Percentiles rank a stretch among this genome's conserved stretches.
Conservation (phyloP, 768 basidiomycete genomes). For the Chalciporus pseudorubinellus region DNA sequence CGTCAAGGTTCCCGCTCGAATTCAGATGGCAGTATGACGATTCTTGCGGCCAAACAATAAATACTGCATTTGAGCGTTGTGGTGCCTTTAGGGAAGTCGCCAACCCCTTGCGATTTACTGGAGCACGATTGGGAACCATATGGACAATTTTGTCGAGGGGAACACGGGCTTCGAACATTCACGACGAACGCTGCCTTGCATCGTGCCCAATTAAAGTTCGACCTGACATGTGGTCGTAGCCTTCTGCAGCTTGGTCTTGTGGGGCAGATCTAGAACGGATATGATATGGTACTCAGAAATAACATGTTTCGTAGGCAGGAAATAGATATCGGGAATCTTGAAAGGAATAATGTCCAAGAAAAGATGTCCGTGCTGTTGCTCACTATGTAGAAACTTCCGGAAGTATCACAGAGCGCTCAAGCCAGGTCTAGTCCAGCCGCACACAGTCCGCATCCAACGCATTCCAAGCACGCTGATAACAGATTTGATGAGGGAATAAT, state of each 20-base stretch:
- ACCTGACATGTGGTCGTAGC: background rate
- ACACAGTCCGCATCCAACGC: conserved; percentile 67
- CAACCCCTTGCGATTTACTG: background rate
- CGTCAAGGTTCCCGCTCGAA: background rate
- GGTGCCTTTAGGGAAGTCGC: no score
- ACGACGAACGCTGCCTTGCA: no score
- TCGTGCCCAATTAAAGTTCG: no score
- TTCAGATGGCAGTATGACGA: no score
- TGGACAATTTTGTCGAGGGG: background rate
- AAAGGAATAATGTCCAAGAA: background rate
- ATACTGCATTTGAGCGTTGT: no score
- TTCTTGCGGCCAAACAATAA: no score
- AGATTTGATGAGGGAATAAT: conserved; percentile 1
- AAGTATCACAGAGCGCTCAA: background rate
- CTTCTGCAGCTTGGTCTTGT: background rate
- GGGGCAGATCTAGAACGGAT: background rate
- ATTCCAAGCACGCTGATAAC: conserved; percentile 58
- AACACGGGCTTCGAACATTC: background rate
- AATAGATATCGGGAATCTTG: background rate
- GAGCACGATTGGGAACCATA: background rate
- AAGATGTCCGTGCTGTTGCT: background rate
- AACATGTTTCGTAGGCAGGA: background rate
- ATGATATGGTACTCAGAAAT: background rate
- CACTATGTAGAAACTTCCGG: conserved; percentile 13
- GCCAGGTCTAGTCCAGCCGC: conserved; percentile 46